Percentiles rank a stretch among this genome's conserved stretches.
Conservation (phyloP, 192 early-diverging fungal species). For the Podila horticola region DNA sequence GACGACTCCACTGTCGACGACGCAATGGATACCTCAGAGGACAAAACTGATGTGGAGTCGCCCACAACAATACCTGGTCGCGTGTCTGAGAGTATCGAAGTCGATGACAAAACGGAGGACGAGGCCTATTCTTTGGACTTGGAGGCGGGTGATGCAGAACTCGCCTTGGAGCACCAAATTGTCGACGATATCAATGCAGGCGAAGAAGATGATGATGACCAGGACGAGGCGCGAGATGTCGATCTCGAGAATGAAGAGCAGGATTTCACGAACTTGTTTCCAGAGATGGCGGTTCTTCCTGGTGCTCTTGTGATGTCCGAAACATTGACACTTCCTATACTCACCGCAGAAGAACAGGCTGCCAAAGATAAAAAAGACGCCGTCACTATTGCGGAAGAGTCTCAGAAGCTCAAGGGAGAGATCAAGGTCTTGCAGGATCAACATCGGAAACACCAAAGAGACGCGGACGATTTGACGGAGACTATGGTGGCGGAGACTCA, state of each 20-base stretch:
- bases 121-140: neutral
- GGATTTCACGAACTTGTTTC: conserved; percentile 52
- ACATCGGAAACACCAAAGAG: conserved; percentile 64
- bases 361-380: conserved; percentile 21
- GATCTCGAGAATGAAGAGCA: conserved; percentile 61
- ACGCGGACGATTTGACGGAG: conserved; percentile 71
- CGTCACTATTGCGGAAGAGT: conserved; percentile 53
- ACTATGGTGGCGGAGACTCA: conserved; percentile 80
- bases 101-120: conserved; percentile 3
- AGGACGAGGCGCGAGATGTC: conserved; percentile 20
- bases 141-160: no score
- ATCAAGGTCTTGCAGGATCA: conserved; percentile 59
- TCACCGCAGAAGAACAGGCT: conserved; percentile 22
- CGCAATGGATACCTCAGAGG: neutral
- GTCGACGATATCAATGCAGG: conserved; percentile 9
- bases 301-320: conserved; percentile 29
- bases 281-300: conserved; percentile 33
- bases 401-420: conserved; percentile 61
- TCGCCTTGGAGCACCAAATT: no score
- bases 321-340: neutral
- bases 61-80: neutral
- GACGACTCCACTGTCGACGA: neutral
- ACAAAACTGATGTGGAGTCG: neutral
- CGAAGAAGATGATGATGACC: conserved; percentile 19
- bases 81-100: conserved; percentile 17